Conservation (phyloP, 2,329 filamentous ascomycete species). For the Penicillium rolfsii region DNA sequence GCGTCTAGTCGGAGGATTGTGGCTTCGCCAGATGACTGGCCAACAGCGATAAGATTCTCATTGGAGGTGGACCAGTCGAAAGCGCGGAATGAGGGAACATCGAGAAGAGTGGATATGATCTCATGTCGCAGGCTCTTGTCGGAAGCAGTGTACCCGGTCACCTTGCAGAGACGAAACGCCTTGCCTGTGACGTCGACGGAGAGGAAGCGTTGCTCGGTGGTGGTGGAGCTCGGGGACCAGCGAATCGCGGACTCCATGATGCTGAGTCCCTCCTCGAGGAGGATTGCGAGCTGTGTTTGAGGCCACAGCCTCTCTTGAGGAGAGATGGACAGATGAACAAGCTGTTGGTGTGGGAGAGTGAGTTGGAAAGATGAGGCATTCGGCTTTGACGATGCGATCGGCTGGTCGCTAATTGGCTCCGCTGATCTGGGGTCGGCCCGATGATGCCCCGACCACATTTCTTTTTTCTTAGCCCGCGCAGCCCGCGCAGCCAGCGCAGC, state of each 20-base stretch:
- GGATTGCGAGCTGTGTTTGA: constrained; percentile 13
- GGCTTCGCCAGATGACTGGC: constrained; percentile 64
- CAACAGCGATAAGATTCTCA: constrained; percentile 62
- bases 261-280: constrained; percentile 13
- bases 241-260: constrained; percentile 57
- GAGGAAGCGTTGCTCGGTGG: constrained; percentile 59
- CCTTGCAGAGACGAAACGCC: constrained; percentile 60
- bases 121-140: constrained; percentile 54
- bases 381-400: constrained; percentile 22
- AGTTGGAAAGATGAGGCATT: constrained; percentile 9
- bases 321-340: constrained; percentile 10
- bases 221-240: constrained; percentile 63
- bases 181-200: constrained; percentile 64
- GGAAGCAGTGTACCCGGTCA: constrained; percentile 42
- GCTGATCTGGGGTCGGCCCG: constrained; percentile 37
- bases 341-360: constrained; percentile 3
- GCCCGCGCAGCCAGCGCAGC: constrained; percentile 2
- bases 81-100: constrained; percentile 64
- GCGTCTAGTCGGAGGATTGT: constrained; percentile 60
- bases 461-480: constrained; percentile 23
- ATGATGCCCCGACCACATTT: constrained; percentile 31
- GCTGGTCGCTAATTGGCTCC: constrained; percentile 32
- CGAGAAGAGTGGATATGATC: constrained; percentile 56
- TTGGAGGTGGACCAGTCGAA: constrained; percentile 68
- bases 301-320: constrained; percentile 23